Evolutionary conservation across 2,329 filamentous ascomycete genomes (phyloP), one percentile per base, ranked within the genome.

Genomic region (Diaporthe vexans): DNA sequence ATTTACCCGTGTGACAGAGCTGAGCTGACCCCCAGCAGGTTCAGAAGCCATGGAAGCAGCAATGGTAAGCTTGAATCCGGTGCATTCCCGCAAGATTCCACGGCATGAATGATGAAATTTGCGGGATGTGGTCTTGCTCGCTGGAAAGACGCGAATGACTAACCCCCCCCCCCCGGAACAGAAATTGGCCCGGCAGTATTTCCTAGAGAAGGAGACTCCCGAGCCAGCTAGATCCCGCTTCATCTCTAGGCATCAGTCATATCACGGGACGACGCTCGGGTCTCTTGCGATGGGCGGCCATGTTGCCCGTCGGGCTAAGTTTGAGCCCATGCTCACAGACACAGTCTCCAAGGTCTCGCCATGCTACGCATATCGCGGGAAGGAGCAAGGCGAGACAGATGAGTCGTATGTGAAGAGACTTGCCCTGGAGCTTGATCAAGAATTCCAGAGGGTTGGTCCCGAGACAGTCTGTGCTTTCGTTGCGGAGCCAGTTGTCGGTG

Each of bases 201-300:
- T 89, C 76, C 84, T 91, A 13, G 91, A 92, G 77, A 85, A 89
- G 51, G 76, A 82, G 87, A 82, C 83, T 0, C 83, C 89, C 0
- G 87, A 94, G 77, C 85, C 87, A 1, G 81, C 86, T 52, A 87
- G 93, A n/a, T 86, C 83, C 0, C 85, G 87, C 15, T 94, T 94
- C 81, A 94, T 95, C 78, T 88, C 91, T 5, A 88, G 93, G 19
- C 82, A 88, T 48, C 87, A 91, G 56, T 94, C 92, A 6, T 95
- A 94, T 78, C 94, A 95, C 76, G 94, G 93, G 11, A 91, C 87
- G 5, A 95, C 93, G 0, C 82, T 95, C 0, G 93, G 93, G 0
- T 87, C 93, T 1, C 85, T 95, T 71, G 88, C 89, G 0, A 85
- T 93, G 21, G 88, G 92, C 13, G 92, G 92, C 13, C 91, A 94